Evolutionary conservation across 179 eudicot species (phyloP).

Genomic region (Amaranthus tricolor): DNA sequence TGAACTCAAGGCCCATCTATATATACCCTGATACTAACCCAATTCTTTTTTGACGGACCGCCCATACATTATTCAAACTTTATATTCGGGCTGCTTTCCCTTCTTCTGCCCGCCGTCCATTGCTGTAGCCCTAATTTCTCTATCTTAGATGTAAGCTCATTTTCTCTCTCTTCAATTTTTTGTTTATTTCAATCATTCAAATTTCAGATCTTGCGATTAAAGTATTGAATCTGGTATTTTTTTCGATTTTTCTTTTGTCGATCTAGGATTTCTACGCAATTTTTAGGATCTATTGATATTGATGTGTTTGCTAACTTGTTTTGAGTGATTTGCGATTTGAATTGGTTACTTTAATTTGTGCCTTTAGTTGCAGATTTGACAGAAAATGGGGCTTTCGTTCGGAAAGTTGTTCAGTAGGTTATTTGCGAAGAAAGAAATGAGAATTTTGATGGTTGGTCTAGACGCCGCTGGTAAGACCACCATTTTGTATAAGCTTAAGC

Average conservation of each 20-base stretch:
- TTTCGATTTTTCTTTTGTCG: neutral
- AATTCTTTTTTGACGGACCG: neutral
- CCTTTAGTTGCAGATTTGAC: slow-evolving; percentile 10
- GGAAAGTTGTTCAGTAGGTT: slow-evolving; percentile 53
- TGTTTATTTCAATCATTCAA: neutral
- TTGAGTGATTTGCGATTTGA: neutral
- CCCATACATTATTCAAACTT: neutral
- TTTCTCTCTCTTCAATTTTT: neutral
- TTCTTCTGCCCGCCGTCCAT: slow-evolving; percentile 14
- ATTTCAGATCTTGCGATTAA: neutral
- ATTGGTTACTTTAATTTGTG: neutral
- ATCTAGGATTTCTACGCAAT: neutral
- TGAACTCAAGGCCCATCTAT: slow-evolving; percentile 12
- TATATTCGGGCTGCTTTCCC: slow-evolving; percentile 7
- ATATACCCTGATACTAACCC: slow-evolving; percentile 12
- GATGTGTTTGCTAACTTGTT: neutral
- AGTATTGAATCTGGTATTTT: neutral
- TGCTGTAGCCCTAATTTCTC: slow-evolving; percentile 5
- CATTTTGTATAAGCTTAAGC: slow-evolving; percentile 58
- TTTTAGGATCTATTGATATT: neutral
- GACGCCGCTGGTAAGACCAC: slow-evolving; percentile 69
- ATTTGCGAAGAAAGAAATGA: slow-evolving; percentile 60
- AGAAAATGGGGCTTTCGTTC: slow-evolving; percentile 54
- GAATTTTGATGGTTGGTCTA: slow-evolving; percentile 62
- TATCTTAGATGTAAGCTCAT: slow-evolving; percentile 16